Evolutionary conservation across 2,329 filamentous ascomycete species (phyloP), one percentile per base, ranked within the genome.

Genomic region (Colletotrichum trifolii): DNA sequence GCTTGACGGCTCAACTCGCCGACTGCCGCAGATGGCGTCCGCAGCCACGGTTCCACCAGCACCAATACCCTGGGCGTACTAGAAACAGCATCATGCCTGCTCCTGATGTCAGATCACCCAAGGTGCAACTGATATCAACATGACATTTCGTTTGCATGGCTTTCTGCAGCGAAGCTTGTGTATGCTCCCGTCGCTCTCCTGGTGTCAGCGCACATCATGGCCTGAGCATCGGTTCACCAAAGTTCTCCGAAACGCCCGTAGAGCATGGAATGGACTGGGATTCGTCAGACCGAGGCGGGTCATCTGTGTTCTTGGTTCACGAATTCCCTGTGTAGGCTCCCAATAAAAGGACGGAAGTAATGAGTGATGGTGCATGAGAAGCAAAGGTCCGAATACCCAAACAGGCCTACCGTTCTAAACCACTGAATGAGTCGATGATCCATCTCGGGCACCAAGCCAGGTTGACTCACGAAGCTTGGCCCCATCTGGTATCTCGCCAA

Each of bases 51-150:
- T 33, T 35, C 45, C 64, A 57, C 55, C 62, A 36, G 49, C 38
- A 39, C 15, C 17, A 52, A 12, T 39, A 55, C 50, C 47, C 60
- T 62, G 35, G 62, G 52, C 62, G 52, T 56, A 40, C 52, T 46
- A 52, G 49, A 60, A 54, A 43, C 52, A 55, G 62, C 52, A 65
- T 61, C 50, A 66, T 58, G 60, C 36, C 50, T 66, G 58, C 39
- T 62, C 60, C 60, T 64, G 39, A 54, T 62, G 62, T 65, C 58
- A 56, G 47, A 62, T 65, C 58, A 62, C n/a, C 25, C 45, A 36
- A n/a, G 62, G 25, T 39, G 58, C 62, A 25, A 65, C 62, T 62
- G 62, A 62, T 65, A 65, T 65, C 58, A 65, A 62, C 52, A 56
- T 56, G 62, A 56, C 62, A 62, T 62, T 52, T 47, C 52, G 50